Conservation (phyloP, 306 rosid species). For the Rubus idaeus region DNA sequence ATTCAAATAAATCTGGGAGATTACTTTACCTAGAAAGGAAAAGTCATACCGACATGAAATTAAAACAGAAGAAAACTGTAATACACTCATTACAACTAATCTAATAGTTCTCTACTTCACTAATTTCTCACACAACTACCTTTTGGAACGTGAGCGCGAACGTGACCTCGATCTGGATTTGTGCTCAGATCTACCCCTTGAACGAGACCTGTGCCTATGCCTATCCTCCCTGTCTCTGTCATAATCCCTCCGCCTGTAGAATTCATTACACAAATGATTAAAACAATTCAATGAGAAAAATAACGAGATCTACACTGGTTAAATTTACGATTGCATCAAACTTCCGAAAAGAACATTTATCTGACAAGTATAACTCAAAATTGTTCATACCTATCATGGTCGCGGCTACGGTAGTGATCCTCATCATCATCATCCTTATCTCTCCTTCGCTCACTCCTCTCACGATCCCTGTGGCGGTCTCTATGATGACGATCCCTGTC, state of each 20-base stretch:
- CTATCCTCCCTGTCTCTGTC: constrained; percentile 74
- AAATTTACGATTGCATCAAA: background rate
- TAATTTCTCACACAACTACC: constrained; percentile 38
- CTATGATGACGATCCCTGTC: constrained; percentile 56
- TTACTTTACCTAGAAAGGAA: background rate
- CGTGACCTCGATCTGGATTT: constrained; percentile 66
- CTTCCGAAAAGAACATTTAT: background rate
- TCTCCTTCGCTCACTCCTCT: constrained; percentile 77
- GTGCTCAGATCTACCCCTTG: constrained; percentile 71
- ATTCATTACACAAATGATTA: background rate
- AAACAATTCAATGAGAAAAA: background rate
- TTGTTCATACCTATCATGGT: constrained; percentile 62
- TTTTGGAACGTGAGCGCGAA: constrained; percentile 93
- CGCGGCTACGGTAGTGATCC: constrained; percentile 63
- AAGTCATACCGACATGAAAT: background rate
- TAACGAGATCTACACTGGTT: background rate
- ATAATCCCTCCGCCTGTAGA: constrained; percentile 70
- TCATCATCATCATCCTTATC: constrained; percentile 74
- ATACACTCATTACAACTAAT: background rate
- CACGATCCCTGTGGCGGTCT: constrained; percentile 65
- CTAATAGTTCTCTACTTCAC: background rate
- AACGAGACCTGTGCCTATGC: constrained; percentile 56
- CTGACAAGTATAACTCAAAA: background rate
- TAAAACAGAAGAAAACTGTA: background rate
- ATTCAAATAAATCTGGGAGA: background rate